Percentiles rank a stretch among this genome's conserved stretches.
phyloP scores from a whole-genome alignment of 306 rosid species.

The Vachellia collinsii region DNA sequence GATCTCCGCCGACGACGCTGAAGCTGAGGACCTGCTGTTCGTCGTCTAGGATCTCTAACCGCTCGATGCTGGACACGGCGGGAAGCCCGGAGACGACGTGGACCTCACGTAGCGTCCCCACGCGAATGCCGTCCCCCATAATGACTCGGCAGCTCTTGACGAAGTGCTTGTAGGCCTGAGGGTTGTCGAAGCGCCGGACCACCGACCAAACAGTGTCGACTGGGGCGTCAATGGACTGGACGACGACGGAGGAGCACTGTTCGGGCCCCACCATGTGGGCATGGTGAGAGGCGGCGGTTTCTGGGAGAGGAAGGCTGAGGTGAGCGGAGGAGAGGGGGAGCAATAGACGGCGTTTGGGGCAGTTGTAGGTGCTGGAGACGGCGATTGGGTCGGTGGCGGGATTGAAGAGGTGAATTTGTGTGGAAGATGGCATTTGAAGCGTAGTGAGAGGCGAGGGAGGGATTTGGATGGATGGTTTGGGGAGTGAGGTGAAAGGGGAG shows the following conservation, averaged over 20 bases:
- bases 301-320: not conserved
- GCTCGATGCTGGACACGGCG: conserved; percentile 58
- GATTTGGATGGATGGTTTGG: not conserved
- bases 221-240: conserved; percentile 50
- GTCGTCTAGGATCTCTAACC: conserved; percentile 66
- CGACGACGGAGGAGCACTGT: conserved; percentile 60
- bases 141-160: conserved; percentile 61
- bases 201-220: conserved; percentile 56
- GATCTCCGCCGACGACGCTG: conserved; percentile 65
- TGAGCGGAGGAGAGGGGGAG: conserved; percentile 15
- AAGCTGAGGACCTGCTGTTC: conserved; percentile 64
- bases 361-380: conserved; percentile 43
- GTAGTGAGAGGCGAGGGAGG: not conserved
- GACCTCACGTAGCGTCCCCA: conserved; percentile 62
- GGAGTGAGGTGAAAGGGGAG: not conserved
- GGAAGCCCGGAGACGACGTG: conserved; percentile 67
- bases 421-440: conserved; percentile 45
- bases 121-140: conserved; percentile 44
- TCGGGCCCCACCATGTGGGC: conserved; percentile 42
- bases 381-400: conserved; percentile 38
- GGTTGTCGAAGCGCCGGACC: conserved; percentile 61
- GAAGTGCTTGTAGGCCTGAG: conserved; percentile 61
- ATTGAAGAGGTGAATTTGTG: conserved; percentile 46
- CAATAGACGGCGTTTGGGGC: conserved; percentile 31
- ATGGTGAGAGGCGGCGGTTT: conserved; percentile 37